Evolutionary conservation across 352 stramenopile genomes (phyloP).

Genomic region (Globisporangium nagaii): DNA sequence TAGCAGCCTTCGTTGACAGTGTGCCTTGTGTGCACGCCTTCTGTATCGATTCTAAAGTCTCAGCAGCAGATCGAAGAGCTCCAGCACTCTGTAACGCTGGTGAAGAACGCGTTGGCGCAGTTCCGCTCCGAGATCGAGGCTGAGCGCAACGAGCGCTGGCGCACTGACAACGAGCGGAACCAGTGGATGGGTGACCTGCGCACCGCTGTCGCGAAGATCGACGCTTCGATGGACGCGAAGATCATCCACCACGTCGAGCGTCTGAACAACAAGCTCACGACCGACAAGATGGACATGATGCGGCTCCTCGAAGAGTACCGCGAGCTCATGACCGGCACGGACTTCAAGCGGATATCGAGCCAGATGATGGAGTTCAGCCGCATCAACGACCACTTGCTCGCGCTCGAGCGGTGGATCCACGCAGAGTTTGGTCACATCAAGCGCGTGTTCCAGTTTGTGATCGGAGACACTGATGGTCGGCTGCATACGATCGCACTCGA

Average conservation of each 20-base stretch:
- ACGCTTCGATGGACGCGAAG: slow-evolving; percentile 35
- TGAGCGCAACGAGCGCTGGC: slow-evolving; percentile 52
- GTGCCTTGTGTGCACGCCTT: too few species aligned
- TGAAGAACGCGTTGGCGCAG: slow-evolving; percentile 36
- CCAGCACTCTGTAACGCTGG: slow-evolving; percentile 24
- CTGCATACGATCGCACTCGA: slow-evolving; percentile 35
- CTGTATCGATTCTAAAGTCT: slow-evolving; percentile 3
- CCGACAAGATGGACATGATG: slow-evolving; percentile 50
- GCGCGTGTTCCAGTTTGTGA: slow-evolving; percentile 36
- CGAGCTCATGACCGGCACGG: slow-evolving; percentile 29
- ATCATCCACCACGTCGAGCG: slow-evolving; percentile 39
- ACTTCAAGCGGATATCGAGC: slow-evolving; percentile 43
- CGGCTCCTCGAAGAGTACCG: slow-evolving; percentile 48
- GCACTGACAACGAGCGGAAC: slow-evolving; percentile 22
- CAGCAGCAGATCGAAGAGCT: slow-evolving; percentile 34
- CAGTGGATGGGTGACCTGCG: slow-evolving; percentile 27
- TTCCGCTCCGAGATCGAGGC: slow-evolving; percentile 47
- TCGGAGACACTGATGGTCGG: slow-evolving; percentile 26
- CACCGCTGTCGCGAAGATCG: slow-evolving; percentile 20
- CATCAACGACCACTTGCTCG: slow-evolving; percentile 53
- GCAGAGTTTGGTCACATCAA: slow-evolving; percentile 47
- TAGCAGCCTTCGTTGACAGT: too few species aligned
- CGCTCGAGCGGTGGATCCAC: slow-evolving; percentile 52
- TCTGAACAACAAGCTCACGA: slow-evolving; percentile 30
- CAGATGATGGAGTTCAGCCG: slow-evolving; percentile 49